Base-by-base conservation (phyloP, 2,329 filamentous ascomycete genomes). In the Coleophoma cylindrospora region DNA sequence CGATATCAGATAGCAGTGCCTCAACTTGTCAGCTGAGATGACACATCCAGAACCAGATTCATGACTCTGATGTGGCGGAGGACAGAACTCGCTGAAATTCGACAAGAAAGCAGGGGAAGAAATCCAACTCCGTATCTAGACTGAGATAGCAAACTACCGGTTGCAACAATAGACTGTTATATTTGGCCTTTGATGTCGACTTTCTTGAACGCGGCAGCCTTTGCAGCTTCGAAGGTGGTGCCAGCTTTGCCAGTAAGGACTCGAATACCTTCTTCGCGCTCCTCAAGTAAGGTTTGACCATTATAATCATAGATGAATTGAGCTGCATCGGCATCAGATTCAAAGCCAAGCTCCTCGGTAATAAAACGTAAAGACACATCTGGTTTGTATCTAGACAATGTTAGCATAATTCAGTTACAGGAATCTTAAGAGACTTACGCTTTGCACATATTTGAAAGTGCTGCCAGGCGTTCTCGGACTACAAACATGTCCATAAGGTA, bases 401-500 rank as follows among this genome's bases (percentile, higher is more conserved):
- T 87, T 72, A 86, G 79, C 61, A 62, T 19, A n/a, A 27, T 40
- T 38, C 15, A 21, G 27, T 6, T 46, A 2, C 11, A 11, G 43
- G n/a, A 45, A 21, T 38, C 19, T 40, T 36, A 15, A 36, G 52
- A 13, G n/a, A 83, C 92, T 75, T 74, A 99, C 94, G 89, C 84
- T 89, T 81, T 95, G 81, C 91, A 96, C 61, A 99, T 94, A 68
- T 86, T 89, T 68, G 90, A 86, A 66, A 99, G 74, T 58, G 94
- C 94, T 65, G 87, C 85, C 58, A 99, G 81, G 63, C 94, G 89
- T 75, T 99, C 92, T 66, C 94, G 86, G 64, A 85, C 85, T 68
- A 97, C 87, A 75, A 99, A 97, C 89, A 96, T 96, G 74, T 99
- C 94, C 89, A 99, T 95, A 47, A 99, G 81, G 71, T 97, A 97